A percentile compares a stretch with the other conserved stretches of the same genome.
Evolutionary conservation across 2,329 filamentous ascomycete species (phyloP).

Genomic region (Hypoxylon sp.): DNA sequence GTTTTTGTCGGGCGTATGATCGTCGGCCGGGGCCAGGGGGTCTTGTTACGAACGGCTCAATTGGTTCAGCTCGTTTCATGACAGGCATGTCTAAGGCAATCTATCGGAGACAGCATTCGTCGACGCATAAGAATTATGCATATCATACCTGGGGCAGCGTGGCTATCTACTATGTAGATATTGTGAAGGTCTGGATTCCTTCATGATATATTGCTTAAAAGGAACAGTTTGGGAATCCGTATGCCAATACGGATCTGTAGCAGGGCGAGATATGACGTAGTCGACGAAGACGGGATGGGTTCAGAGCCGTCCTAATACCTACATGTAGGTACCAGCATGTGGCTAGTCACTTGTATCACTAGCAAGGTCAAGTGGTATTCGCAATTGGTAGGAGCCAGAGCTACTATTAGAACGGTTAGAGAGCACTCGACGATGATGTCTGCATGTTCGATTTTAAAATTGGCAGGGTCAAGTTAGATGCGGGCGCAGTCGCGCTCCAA

Average conservation of each 20-base stretch:
- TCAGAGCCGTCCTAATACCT: background rate
- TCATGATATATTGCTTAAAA: conserved; percentile 1
- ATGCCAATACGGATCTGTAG: conserved; percentile 5
- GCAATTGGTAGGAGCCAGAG: conserved; percentile 8
- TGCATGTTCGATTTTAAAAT: no score
- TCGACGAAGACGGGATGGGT: background rate
- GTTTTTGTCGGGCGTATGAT: conserved; percentile 41
- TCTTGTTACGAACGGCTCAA: conserved; percentile 13
- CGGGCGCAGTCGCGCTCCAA: no score
- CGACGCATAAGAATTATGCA: conserved; percentile 20
- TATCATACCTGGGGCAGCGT: conserved; percentile 1
- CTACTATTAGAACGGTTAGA: no score
- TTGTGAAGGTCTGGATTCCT: conserved; percentile 4
- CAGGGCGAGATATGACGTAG: background rate
- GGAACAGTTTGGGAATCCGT: conserved; percentile 25
- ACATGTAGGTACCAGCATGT: background rate
- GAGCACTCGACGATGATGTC: no score
- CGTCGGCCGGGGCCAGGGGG: conserved; percentile 35
- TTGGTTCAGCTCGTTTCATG: conserved; percentile 41
- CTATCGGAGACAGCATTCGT: conserved; percentile 36
- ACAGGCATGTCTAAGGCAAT: conserved; percentile 33
- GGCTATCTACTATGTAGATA: no score
- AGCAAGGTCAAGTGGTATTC: no score
- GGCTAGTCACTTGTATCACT: background rate
- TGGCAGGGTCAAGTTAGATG: background rate